Percentiles rank a stretch among this genome's conserved stretches.
Evolutionary conservation across 1,139 yeast genomes (phyloP).

Genomic region (Cylindricascospora bacillispora): DNA sequence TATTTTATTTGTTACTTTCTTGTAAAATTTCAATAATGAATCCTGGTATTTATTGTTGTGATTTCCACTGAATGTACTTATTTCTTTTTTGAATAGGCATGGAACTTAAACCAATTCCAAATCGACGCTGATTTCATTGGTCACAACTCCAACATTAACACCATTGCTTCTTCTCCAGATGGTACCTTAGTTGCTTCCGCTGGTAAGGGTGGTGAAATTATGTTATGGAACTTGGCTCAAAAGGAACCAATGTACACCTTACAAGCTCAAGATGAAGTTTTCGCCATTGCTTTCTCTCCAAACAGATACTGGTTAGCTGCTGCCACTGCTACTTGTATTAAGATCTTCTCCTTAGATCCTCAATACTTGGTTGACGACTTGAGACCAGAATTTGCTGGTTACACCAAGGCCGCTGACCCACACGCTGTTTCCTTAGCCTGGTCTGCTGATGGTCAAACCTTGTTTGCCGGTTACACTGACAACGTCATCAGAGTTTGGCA

Average conservation of each 20-base stretch:
- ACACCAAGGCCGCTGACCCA: conserved; percentile 92
- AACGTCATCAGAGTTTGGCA: conserved; percentile 99
- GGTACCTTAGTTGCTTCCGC: conserved; percentile 99
- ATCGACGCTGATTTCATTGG: conserved; percentile 96
- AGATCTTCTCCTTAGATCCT: conserved; percentile 97
- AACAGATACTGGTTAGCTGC: conserved; percentile 99
- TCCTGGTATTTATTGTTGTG: background rate
- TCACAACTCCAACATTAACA: conserved; percentile 98
- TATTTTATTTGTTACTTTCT: background rate
- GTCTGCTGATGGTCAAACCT: conserved; percentile 99
- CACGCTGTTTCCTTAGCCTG: conserved; percentile 97
- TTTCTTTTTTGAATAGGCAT: conserved; percentile 45
- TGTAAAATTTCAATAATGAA: too few relatives aligned
- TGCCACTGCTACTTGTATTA: conserved; percentile 96
- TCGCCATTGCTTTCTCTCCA: conserved; percentile 99
- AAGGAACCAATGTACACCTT: conserved; percentile 88
- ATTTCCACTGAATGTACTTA: background rate
- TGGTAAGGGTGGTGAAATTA: conserved; percentile 98
- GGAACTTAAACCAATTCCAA: conserved; percentile 84
- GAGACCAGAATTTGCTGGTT: conserved; percentile 92
- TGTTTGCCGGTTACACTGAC: conserved; percentile 99
- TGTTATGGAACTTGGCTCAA: conserved; percentile 95
- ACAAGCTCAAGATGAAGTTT: conserved; percentile 92
- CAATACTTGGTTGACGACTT: conserved; percentile 94
- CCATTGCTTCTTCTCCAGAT: conserved; percentile 98